phyloP scores from a whole-genome alignment of 129 eudicot genomes.

The Calendula officinalis region DNA sequence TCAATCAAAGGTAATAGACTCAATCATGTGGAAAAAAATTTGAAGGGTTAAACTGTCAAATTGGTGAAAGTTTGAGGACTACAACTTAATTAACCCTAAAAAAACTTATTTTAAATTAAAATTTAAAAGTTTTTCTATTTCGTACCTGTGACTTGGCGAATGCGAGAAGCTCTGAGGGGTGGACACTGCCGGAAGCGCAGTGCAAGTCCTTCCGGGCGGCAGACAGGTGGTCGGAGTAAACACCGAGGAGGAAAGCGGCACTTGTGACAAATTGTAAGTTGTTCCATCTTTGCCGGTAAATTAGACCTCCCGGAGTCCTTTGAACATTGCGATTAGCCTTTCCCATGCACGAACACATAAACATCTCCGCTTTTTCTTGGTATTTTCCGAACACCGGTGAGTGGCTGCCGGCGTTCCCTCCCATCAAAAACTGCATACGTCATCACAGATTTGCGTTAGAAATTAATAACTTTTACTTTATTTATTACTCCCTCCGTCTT shows the following conservation, averaged over 20 bases:
- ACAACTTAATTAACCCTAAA: no score
- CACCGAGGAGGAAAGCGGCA: slow-evolving; percentile 81
- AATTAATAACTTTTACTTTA: no score
- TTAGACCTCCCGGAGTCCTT: slow-evolving; percentile 89
- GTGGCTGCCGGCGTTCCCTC: slow-evolving; percentile 61
- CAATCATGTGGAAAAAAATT: no score
- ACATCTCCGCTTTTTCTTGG: slow-evolving; percentile 84
- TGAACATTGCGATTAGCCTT: slow-evolving; percentile 72
- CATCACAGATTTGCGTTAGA: background rate
- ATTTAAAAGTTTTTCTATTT: background rate
- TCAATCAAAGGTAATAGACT: no score
- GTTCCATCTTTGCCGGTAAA: slow-evolving; percentile 89
- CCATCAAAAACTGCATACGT: slow-evolving; percentile 71
- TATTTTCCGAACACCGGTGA: slow-evolving; percentile 60
- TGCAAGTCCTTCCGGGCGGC: slow-evolving; percentile 65
- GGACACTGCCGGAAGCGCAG: slow-evolving; percentile 58
- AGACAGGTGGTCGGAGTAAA: slow-evolving; percentile 80
- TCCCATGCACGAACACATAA: slow-evolving; percentile 92
- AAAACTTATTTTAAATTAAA: no score
- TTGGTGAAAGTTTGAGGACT: no score
- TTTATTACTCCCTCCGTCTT: no score
- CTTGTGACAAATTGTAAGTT: slow-evolving; percentile 93
- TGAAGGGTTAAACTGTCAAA: background rate
- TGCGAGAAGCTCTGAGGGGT: slow-evolving; percentile 69
- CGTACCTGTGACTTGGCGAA: slow-evolving; percentile 85